phyloP scores from a whole-genome alignment of 2,329 filamentous ascomycete genomes.

The Ophiocordyceps robertsii region DNA sequence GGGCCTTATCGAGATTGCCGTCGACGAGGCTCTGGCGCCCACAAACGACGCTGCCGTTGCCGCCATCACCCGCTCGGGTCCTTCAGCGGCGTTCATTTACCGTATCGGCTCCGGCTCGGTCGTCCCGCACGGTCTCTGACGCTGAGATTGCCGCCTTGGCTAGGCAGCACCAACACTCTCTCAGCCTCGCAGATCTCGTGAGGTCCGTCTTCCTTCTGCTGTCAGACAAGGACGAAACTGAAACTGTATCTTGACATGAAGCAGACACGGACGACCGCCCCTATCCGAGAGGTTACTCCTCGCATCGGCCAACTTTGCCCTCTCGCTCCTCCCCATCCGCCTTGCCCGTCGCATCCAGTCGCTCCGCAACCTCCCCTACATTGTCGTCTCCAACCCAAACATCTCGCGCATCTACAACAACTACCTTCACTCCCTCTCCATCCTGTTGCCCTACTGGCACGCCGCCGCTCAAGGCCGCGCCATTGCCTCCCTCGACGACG shows the following conservation, averaged over 20 bases:
- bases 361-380: conserved; percentile 85
- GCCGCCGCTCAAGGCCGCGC: conserved; percentile 29
- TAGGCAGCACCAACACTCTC: conserved; percentile 60
- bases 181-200: conserved; percentile 80
- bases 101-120: background rate
- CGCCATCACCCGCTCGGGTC: background rate
- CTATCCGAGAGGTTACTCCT: conserved; percentile 69
- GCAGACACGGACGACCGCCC: conserved; percentile 65
- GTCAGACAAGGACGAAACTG: no score
- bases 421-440: conserved; percentile 86
- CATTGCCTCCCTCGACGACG: conserved; percentile 59
- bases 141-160: conserved; percentile 70
- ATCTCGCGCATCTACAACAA: conserved; percentile 92
- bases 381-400: conserved; percentile 95
- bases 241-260: background rate
- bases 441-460: conserved; percentile 64
- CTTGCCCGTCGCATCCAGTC: conserved; percentile 90
- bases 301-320: conserved; percentile 88
- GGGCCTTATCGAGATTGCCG: background rate
- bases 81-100: background rate
- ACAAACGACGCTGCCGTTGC: background rate
- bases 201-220: conserved; percentile 39
- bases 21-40: background rate
- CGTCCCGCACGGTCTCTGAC: conserved; percentile 36
- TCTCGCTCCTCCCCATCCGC: conserved; percentile 80